Percentiles rank a stretch among this genome's conserved stretches.
phyloP scores from a whole-genome alignment of 257 asterid species.

The Fraxinus pennsylvanica region DNA sequence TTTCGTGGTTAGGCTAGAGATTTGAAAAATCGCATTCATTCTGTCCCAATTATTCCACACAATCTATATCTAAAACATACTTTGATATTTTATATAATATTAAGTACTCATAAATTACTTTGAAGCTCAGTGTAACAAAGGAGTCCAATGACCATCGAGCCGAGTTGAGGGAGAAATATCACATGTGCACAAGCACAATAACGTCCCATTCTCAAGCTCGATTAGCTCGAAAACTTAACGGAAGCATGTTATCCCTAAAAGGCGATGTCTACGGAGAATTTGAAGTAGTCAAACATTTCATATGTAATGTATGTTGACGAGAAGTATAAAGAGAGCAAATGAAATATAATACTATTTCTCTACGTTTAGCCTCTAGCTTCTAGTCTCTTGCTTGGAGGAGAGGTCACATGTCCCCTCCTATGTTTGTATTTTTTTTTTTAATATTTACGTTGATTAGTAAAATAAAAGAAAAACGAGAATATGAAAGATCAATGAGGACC shows the following conservation, averaged over 20 bases:
- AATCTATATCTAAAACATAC: too few species aligned
- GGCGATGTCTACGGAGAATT: background rate
- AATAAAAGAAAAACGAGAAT: too few species aligned
- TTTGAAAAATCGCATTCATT: background rate
- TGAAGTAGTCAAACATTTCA: background rate
- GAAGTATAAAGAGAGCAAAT: background rate
- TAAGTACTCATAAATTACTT: too few species aligned
- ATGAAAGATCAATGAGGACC: too few species aligned
- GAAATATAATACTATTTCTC: too few species aligned
- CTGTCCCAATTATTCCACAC: background rate
- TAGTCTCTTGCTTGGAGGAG: background rate
- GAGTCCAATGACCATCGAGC: background rate
- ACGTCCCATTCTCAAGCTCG: background rate
- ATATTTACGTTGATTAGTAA: too few species aligned
- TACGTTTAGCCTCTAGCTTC: too few species aligned
- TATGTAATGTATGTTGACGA: background rate
- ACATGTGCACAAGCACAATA: background rate
- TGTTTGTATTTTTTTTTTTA: background rate
- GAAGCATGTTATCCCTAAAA: background rate
- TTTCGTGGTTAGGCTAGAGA: background rate
- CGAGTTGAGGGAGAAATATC: background rate
- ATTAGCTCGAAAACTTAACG: background rate
- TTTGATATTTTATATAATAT: too few species aligned
- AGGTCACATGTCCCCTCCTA: background rate
- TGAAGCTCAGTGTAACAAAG: background rate